Percentiles rank a stretch among this genome's conserved stretches.
These are phyloP conservation scores for Backusella morwellensis DNA, from an alignment of 192 early-diverging fungal species.

Conservation along the genomic window DNA sequence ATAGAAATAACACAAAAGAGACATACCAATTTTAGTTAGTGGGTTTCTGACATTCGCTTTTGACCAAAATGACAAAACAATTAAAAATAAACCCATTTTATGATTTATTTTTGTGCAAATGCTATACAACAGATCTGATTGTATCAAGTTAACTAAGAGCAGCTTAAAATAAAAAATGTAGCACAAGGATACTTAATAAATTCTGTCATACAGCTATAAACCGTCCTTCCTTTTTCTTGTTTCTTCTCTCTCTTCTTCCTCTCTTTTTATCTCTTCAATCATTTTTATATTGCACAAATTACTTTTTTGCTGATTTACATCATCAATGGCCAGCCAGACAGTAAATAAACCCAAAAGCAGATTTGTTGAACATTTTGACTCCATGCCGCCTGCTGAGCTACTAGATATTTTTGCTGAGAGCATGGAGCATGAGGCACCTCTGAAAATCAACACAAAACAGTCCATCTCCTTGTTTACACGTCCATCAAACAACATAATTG, in stretches of 20 bases:
- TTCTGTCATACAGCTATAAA: background rate
- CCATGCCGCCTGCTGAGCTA: background rate
- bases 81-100: background rate
- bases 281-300: background rate
- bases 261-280: background rate
- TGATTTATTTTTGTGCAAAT: too few species aligned
- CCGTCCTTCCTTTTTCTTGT: background rate
- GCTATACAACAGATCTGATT: background rate
- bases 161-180: constrained; percentile 4
- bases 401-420: background rate
- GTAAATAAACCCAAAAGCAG: background rate
- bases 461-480: background rate
- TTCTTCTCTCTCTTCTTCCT: background rate
- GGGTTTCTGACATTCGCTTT: background rate
- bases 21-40: background rate
- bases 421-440: background rate
- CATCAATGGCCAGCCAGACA: background rate
- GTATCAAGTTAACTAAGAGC: too few species aligned
- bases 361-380: background rate
- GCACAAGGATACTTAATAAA: background rate
- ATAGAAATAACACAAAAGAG: background rate
- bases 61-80: background rate
- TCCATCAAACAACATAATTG: background rate
- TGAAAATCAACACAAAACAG: background rate
- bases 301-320: background rate